Evolutionary conservation across 2,329 filamentous ascomycete species (phyloP).

Genomic region (Nectriaceae sp.): DNA sequence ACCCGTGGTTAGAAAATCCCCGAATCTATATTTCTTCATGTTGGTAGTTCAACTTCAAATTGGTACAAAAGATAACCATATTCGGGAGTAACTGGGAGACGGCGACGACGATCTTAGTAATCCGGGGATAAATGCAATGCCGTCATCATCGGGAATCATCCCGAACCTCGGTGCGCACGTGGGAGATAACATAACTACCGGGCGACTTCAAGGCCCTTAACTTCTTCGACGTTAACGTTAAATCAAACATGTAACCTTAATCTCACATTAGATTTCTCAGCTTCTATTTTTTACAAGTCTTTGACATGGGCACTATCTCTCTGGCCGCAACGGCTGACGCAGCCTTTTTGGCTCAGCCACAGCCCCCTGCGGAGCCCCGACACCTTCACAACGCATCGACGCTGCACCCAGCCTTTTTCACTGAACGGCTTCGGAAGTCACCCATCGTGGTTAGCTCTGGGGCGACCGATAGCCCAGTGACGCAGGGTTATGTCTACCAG

Average conservation of each 20-base stretch:
- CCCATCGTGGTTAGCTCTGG: slow-evolving; percentile 39
- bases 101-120: too few relatives aligned
- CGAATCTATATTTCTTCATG: too few relatives aligned
- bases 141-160: background rate
- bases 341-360: slow-evolving; percentile 12
- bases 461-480: slow-evolving; percentile 49
- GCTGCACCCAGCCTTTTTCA: slow-evolving; percentile 77
- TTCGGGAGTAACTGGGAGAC: too few relatives aligned
- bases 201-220: too few relatives aligned
- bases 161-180: background rate
- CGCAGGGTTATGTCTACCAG: slow-evolving; percentile 62
- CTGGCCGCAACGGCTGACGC: slow-evolving; percentile 5
- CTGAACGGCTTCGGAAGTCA: slow-evolving; percentile 59
- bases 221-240: too few relatives aligned
- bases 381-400: slow-evolving; percentile 46
- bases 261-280: too few relatives aligned
- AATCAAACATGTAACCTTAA: too few relatives aligned
- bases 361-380: slow-evolving; percentile 7
- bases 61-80: too few relatives aligned
- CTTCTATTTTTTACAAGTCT: background rate
- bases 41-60: too few relatives aligned
- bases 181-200: background rate
- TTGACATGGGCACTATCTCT: slow-evolving; percentile 6
- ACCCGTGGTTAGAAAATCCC: too few relatives aligned
- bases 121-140: background rate